Evolutionary conservation across 306 rosid genomes (phyloP).

Genomic region (Inga leiocalycina): DNA sequence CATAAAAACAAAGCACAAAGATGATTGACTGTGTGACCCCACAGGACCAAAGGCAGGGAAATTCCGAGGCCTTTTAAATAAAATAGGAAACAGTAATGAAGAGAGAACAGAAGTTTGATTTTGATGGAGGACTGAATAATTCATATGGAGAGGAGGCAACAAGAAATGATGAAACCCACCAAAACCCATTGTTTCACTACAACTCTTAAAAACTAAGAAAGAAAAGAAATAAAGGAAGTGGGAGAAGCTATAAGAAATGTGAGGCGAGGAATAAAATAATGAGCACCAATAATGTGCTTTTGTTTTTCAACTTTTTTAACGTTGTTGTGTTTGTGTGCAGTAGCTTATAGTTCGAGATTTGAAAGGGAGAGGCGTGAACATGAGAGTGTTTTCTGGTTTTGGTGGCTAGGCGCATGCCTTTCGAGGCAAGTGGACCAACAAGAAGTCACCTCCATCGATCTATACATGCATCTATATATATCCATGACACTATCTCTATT

Average conservation of each 20-base stretch:
- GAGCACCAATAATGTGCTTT: neutral
- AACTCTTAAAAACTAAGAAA: neutral
- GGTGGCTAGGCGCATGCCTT: constrained; percentile 27
- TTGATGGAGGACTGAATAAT: constrained; percentile 4
- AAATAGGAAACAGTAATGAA: neutral
- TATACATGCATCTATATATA: neutral
- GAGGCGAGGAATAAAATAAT: neutral
- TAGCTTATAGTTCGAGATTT: neutral
- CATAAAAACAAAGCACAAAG: constrained; percentile 10
- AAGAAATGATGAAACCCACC: neutral
- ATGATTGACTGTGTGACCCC: constrained; percentile 23
- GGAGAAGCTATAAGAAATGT: neutral
- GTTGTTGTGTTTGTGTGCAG: neutral
- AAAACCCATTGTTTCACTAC: neutral
- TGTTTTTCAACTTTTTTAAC: neutral
- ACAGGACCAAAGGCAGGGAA: constrained; percentile 20
- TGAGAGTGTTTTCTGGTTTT: constrained; percentile 10
- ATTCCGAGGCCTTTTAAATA: neutral
- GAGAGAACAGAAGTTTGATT: neutral
- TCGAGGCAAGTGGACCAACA: constrained; percentile 27
- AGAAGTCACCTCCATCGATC: neutral
- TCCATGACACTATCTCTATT: neutral
- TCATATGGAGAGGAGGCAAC: neutral
- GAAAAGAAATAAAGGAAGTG: neutral
- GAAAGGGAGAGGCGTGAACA: neutral